Conservation (phyloP, 345 rosid genomes). For the Isatis tinctoria region DNA sequence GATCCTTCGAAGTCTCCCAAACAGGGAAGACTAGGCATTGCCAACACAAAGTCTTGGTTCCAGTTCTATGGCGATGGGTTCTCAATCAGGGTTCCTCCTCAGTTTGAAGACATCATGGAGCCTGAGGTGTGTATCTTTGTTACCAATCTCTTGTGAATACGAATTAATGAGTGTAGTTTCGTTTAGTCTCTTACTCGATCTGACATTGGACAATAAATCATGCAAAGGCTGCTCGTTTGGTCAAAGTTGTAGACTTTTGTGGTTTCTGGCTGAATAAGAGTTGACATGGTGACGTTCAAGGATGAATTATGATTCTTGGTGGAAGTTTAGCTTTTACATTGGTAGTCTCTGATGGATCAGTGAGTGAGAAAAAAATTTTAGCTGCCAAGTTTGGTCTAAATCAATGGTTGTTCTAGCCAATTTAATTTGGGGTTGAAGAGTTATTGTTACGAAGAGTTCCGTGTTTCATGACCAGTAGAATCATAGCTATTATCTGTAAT, state of each 20-base stretch:
- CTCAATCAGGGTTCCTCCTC: slow-evolving; percentile 82
- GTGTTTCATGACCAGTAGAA: background rate
- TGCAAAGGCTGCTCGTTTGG: background rate
- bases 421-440: background rate
- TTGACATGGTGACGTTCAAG: background rate
- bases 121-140: slow-evolving; percentile 60
- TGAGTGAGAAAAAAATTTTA: background rate
- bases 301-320: background rate
- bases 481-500: too few relatives aligned
- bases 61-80: slow-evolving; percentile 86
- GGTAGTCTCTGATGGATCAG: background rate
- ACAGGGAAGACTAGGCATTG: slow-evolving; percentile 49
- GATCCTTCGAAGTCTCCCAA: slow-evolving; percentile 49
- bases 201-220: background rate
- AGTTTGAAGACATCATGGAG: slow-evolving; percentile 74
- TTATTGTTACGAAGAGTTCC: background rate
- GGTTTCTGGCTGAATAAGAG: background rate
- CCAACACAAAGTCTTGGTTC: slow-evolving; percentile 79
- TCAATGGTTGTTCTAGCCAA: background rate
- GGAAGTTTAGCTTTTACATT: background rate
- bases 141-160: background rate
- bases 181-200: background rate
- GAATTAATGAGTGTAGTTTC: background rate
- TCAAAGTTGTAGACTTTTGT: background rate
- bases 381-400: slow-evolving; percentile 1